phyloP scores from a whole-genome alignment of 805 yeast genomes.

The Candida tallmaniae region DNA sequence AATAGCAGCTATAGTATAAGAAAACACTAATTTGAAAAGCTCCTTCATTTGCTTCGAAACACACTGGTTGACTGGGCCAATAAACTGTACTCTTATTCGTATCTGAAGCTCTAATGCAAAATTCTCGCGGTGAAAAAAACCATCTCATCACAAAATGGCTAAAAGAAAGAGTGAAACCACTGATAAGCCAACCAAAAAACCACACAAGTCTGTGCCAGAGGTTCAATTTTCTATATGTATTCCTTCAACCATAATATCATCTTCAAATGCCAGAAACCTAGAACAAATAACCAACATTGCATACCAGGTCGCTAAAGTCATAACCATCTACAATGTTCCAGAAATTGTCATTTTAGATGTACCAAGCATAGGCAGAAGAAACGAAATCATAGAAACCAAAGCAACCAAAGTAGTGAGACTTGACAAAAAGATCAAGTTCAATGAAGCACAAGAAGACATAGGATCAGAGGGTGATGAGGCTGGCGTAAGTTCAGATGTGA shows the following conservation, averaged over 20 bases:
- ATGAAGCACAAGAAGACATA: slow-evolving; percentile 11
- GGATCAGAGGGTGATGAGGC: neutral
- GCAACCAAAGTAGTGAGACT: slow-evolving; percentile 17
- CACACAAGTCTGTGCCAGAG: slow-evolving; percentile 20
- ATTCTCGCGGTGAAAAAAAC: slow-evolving; percentile 1
- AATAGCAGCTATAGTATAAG: too few species aligned
- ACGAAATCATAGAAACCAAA: slow-evolving; percentile 17
- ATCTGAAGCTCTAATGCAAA: too few species aligned
- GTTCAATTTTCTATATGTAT: slow-evolving; percentile 58
- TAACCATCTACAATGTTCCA: slow-evolving; percentile 62
- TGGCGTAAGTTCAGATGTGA: neutral
- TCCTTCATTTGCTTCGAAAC: too few species aligned
- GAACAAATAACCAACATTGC: slow-evolving; percentile 71
- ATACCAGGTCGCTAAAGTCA: slow-evolving; percentile 76
- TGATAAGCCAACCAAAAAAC: slow-evolving; percentile 25
- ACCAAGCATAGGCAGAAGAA: slow-evolving; percentile 20
- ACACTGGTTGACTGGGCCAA: too few species aligned
- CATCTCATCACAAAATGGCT: slow-evolving; percentile 12
- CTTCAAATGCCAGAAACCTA: slow-evolving; percentile 53
- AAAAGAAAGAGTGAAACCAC: slow-evolving; percentile 22
- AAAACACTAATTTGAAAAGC: too few species aligned
- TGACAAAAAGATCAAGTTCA: slow-evolving; percentile 30
- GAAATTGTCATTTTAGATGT: slow-evolving; percentile 72
- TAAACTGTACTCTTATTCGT: too few species aligned
- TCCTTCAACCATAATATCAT: slow-evolving; percentile 61